phyloP scores from a whole-genome alignment of 148 eudicot species.

The Cornus controversa region DNA sequence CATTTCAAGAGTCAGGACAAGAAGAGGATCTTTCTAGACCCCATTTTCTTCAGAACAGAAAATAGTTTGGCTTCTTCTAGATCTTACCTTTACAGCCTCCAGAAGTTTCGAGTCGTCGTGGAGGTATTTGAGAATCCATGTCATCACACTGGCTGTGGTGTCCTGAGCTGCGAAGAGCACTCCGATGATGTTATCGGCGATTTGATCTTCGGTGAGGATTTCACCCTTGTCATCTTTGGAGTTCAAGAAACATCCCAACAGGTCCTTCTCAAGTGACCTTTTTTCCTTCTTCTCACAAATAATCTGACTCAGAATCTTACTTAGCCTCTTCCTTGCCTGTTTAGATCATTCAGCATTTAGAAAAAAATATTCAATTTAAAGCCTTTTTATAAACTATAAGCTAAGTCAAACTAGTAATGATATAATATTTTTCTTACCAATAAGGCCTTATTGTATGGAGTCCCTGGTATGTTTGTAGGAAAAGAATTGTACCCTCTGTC shows the following conservation, averaged over 20 bases:
- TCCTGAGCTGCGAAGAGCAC: constrained; percentile 69
- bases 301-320: constrained; percentile 25
- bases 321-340: constrained; percentile 45
- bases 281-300: constrained; percentile 34
- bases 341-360: background rate
- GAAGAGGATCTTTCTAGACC: too few relatives aligned
- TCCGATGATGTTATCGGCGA: constrained; percentile 57
- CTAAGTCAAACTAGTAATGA: background rate
- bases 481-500: constrained; percentile 58
- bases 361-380: background rate
- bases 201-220: constrained; percentile 38
- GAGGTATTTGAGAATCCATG: constrained; percentile 59
- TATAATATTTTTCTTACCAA: constrained; percentile 26
- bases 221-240: constrained; percentile 36
- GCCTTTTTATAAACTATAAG: background rate
- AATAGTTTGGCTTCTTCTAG: background rate
- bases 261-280: constrained; percentile 25
- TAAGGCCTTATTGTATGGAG: constrained; percentile 45
- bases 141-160: constrained; percentile 61
- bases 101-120: constrained; percentile 44
- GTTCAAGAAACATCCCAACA: constrained; percentile 36
- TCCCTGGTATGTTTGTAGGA: constrained; percentile 44
- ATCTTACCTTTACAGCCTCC: constrained; percentile 43
- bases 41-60: too few relatives aligned
- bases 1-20: background rate